phyloP scores from a whole-genome alignment of 2,329 filamentous ascomycete species.

The Cadophora gregata region DNA sequence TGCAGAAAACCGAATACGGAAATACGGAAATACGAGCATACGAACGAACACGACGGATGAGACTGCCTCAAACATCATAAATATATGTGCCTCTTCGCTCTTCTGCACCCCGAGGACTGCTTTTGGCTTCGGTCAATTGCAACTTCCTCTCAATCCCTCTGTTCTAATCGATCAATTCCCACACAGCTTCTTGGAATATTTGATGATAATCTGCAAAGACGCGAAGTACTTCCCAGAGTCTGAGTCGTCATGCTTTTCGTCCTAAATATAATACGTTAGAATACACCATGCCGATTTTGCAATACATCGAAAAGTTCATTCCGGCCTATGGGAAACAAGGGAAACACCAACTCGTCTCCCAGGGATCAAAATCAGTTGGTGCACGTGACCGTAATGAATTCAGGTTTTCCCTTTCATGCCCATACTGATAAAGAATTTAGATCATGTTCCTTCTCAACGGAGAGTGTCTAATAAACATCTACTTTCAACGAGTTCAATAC shows the following conservation, averaged over 20 bases:
- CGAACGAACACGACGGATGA: neutral
- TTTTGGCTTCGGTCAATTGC: neutral
- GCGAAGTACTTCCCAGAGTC: neutral
- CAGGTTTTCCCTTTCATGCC: neutral
- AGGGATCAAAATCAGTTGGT: neutral
- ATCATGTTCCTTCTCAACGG: neutral
- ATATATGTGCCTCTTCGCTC: neutral
- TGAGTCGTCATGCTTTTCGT: neutral
- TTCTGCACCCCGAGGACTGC: neutral
- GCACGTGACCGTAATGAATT: constrained; percentile 1
- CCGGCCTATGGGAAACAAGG: neutral
- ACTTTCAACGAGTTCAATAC: neutral
- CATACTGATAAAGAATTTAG: neutral
- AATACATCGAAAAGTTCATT: neutral
- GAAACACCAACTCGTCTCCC: neutral
- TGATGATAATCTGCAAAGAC: too few relatives aligned
- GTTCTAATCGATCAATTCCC: too few relatives aligned
- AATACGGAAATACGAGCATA: constrained; percentile 1
- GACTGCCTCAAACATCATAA: neutral
- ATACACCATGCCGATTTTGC: neutral
- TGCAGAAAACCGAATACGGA: neutral
- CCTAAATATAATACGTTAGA: neutral
- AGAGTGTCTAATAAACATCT: neutral
- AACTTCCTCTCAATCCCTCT: neutral
- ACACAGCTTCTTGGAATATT: too few relatives aligned